Evolutionary conservation across 163 green algal species (phyloP).

Genomic region (Coccomyxa subellipsoidea): DNA sequence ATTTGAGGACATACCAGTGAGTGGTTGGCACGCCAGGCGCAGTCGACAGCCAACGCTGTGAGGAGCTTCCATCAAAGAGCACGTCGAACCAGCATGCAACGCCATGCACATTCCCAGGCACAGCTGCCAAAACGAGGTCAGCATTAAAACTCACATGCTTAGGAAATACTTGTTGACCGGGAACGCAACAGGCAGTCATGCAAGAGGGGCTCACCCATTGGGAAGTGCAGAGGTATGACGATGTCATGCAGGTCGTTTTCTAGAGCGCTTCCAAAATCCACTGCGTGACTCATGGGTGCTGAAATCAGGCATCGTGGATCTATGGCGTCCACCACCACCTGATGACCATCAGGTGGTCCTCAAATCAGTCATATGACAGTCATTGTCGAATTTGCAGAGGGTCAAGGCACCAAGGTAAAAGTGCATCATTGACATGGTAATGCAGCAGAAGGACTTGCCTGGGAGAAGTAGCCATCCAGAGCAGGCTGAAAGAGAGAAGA

Average conservation of each 20-base stretch:
- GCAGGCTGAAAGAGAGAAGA: constrained; percentile 66
- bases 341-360: too few relatives aligned
- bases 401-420: too few relatives aligned
- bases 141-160: background rate
- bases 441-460: background rate
- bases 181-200: background rate
- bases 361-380: too few relatives aligned
- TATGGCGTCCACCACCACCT: constrained; percentile 93
- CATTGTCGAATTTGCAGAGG: too few relatives aligned
- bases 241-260: constrained; percentile 82
- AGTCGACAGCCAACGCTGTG: constrained; percentile 82
- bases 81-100: constrained; percentile 96
- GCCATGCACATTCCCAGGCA: constrained; percentile 70
- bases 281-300: constrained; percentile 41
- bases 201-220: constrained; percentile 29
- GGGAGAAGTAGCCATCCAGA: constrained; percentile 73
- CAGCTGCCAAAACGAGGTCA: background rate
- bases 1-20: constrained; percentile 72
- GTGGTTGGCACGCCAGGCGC: constrained; percentile 87
- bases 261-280: constrained; percentile 74
- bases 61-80: constrained; percentile 74
- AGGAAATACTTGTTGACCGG: too few relatives aligned
- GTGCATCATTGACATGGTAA: too few relatives aligned
- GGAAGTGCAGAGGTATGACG: constrained; percentile 73
- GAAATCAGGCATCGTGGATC: constrained; percentile 73